These are phyloP conservation scores for Irpex sp. DNA, from an alignment of 1,284 basidiomycete genomes.

Conservation along the genomic window DNA sequence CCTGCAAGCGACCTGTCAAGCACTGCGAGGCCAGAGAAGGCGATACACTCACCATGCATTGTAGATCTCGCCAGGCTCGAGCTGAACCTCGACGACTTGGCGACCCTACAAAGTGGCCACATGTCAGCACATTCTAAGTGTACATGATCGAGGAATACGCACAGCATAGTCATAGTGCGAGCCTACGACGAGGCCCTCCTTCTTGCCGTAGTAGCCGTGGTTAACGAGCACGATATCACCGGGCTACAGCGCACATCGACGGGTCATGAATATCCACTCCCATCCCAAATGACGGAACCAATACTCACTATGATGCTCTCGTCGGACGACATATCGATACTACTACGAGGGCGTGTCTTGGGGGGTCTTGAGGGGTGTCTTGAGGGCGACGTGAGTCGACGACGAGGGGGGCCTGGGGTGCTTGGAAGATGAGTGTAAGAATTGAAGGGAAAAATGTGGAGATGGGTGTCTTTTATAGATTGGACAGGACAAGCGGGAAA, in stretches of 20 bases:
- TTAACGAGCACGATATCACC: constrained; percentile 78
- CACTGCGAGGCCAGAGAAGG: not conserved
- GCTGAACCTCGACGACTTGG: constrained; percentile 75
- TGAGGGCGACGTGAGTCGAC: constrained; percentile 9
- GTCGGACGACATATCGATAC: constrained; percentile 15
- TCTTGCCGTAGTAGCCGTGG: constrained; percentile 55
- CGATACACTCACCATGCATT: constrained; percentile 52
- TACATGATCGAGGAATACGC: constrained; percentile 27
- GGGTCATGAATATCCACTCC: too few relatives aligned
- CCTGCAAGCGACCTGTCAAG: constrained; percentile 32
- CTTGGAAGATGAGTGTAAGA: constrained; percentile 6
- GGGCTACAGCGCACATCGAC: constrained; percentile 36
- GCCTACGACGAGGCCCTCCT: constrained; percentile 75
- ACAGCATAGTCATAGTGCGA: constrained; percentile 67
- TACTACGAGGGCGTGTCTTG: constrained; percentile 5
- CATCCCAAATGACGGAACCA: too few relatives aligned
- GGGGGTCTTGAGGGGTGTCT: constrained; percentile 8
- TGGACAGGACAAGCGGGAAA: constrained; percentile 24
- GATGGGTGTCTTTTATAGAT: constrained; percentile 43
- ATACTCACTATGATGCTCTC: constrained; percentile 14
- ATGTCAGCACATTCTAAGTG: not conserved
- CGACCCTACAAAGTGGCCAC: constrained; percentile 51
- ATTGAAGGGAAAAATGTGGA: constrained; percentile 15
- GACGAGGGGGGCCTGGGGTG: constrained; percentile 15
- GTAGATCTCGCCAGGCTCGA: constrained; percentile 65